Evolutionary conservation across 306 rosid species (phyloP).

Genomic region (Notholithocarpus densiflorus): DNA sequence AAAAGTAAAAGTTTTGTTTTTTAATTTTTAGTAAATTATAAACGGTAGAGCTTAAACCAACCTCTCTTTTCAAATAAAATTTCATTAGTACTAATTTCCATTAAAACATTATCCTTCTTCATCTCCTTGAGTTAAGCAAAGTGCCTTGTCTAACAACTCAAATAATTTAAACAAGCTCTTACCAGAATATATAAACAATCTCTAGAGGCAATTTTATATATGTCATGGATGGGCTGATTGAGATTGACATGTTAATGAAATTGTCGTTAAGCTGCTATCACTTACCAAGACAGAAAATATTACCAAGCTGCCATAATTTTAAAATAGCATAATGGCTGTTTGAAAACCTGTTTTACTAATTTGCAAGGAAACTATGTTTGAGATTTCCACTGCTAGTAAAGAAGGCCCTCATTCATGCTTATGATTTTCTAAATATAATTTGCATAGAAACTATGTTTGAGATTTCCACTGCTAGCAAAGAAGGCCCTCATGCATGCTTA

Average conservation of each 20-base stretch:
- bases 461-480: constrained; percentile 4
- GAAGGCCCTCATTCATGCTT: constrained; percentile 15
- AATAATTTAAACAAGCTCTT: neutral
- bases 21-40: neutral
- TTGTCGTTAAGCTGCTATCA: neutral
- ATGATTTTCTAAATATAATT: neutral
- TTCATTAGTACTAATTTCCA: neutral
- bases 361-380: constrained; percentile 9
- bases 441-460: constrained; percentile 10
- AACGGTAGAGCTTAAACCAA: neutral
- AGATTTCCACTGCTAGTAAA: constrained; percentile 1
- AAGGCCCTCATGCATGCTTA: constrained; percentile 15
- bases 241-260: neutral
- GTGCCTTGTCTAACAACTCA: neutral
- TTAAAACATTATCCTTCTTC: neutral
- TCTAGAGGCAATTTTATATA: neutral
- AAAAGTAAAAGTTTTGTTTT: neutral
- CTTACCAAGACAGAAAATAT: no score
- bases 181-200: neutral
- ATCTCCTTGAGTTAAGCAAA: neutral
- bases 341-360: neutral
- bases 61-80: neutral
- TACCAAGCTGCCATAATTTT: neutral
- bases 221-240: neutral
- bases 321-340: neutral